Evolutionary conservation across 1,284 basidiomycete species (phyloP).

Genomic region (Cutaneotrichosporon cutaneum): DNA sequence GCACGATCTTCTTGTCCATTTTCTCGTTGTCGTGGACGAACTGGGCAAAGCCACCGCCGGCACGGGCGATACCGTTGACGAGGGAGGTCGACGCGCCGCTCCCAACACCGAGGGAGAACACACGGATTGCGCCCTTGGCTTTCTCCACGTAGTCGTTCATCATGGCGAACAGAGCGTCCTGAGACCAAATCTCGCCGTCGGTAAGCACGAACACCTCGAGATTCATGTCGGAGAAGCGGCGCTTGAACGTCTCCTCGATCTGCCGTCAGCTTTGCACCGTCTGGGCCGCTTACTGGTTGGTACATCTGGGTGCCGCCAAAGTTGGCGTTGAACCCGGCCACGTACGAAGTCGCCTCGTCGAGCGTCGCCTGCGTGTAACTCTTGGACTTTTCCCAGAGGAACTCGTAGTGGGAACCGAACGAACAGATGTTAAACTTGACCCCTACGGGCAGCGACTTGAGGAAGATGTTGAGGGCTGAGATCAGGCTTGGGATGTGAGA

Average conservation of each 20-base stretch:
- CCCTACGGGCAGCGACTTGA: constrained; percentile 29
- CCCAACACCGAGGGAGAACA: constrained; percentile 36
- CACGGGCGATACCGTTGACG: constrained; percentile 20
- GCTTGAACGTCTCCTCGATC: constrained; percentile 23
- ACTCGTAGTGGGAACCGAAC: constrained; percentile 23
- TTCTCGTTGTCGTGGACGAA: constrained; percentile 14
- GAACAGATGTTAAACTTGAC: constrained; percentile 35
- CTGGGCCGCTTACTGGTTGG: constrained; percentile 8
- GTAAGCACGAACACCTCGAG: constrained; percentile 38
- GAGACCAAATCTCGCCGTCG: constrained; percentile 37
- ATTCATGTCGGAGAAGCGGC: constrained; percentile 23
- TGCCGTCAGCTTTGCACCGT: not conserved
- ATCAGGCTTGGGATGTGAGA: constrained; percentile 23
- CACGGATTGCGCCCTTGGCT: constrained; percentile 25
- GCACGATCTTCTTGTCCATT: constrained; percentile 26
- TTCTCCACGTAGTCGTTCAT: constrained; percentile 13
- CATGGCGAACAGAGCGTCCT: constrained; percentile 17
- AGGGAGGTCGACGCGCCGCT: constrained; percentile 19
- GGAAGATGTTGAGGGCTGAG: constrained; percentile 21
- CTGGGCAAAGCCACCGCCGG: constrained; percentile 21
- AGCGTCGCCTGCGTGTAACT: constrained; percentile 19
- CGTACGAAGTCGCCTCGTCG: constrained; percentile 22
- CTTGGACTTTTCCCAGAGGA: constrained; percentile 19
- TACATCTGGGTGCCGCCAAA: constrained; percentile 34
- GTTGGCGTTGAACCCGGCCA: constrained; percentile 27